These are phyloP conservation scores for Ophiocordyceps polyrhachis-furcata DNA, from an alignment of 2,329 filamentous ascomycete genomes.

Conservation along the genomic window DNA sequence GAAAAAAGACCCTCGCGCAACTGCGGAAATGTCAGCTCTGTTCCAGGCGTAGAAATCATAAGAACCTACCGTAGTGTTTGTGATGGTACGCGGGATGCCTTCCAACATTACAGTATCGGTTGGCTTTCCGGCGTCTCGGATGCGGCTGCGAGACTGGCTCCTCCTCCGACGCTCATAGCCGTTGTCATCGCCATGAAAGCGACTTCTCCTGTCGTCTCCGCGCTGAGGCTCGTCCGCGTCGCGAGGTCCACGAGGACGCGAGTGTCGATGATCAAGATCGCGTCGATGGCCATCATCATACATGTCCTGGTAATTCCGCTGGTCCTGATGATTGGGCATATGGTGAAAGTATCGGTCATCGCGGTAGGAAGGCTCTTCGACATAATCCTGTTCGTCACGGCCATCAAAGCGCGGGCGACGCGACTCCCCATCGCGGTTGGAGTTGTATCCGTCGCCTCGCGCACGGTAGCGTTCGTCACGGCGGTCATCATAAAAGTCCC, in stretches of 20 bases:
- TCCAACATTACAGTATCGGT: slow-evolving; percentile 36
- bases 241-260: slow-evolving; percentile 5
- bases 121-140: slow-evolving; percentile 20
- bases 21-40: slow-evolving; percentile 7
- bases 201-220: slow-evolving; percentile 5
- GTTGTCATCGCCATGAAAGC: slow-evolving; percentile 2
- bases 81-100: slow-evolving; percentile 28
- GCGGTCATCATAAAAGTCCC: slow-evolving; percentile 8
- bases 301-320: slow-evolving; percentile 18
- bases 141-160: slow-evolving; percentile 16
- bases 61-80: slow-evolving; percentile 26
- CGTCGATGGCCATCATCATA: slow-evolving; percentile 17
- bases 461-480: slow-evolving; percentile 10
- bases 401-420: slow-evolving; percentile 9
- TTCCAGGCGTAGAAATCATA: background rate
- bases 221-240: slow-evolving; percentile 7
- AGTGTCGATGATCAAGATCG: slow-evolving; percentile 3
- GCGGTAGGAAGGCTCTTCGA: background rate
- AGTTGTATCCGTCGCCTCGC: slow-evolving; percentile 10
- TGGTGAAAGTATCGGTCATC: no score
- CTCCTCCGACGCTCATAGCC: slow-evolving; percentile 2
- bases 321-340: slow-evolving; percentile 5
- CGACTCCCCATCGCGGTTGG: slow-evolving; percentile 6
- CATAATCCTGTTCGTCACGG: slow-evolving; percentile 8
- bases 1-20: slow-evolving; percentile 18